Evolutionary conservation across 441 rosid species (phyloP).

Genomic region (Arabidopsis lyrata): DNA sequence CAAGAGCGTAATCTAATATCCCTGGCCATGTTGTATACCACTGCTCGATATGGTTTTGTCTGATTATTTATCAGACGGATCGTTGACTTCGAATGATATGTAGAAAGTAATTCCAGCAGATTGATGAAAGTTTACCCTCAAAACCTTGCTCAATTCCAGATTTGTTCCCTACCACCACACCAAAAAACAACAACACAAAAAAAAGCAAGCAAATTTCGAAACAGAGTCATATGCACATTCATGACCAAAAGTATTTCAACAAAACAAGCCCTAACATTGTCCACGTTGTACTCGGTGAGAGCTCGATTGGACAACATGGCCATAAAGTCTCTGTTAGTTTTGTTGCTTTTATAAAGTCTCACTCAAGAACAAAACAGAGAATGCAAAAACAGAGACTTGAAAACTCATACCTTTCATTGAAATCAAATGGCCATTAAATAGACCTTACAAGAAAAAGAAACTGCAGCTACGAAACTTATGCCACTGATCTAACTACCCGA

Average conservation of each 20-base stretch:
- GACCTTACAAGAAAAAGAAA: no score
- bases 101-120: neutral
- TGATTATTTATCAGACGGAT: conserved; percentile 1
- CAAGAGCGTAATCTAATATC: neutral
- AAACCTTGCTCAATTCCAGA: neutral
- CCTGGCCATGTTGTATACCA: neutral
- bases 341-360: no score
- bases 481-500: no score
- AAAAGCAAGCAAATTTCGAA: neutral
- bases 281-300: neutral
- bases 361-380: no score
- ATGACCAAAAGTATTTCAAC: no score
- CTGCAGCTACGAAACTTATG: no score
- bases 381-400: no score
- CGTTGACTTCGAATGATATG: conserved; percentile 22
- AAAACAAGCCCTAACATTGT: no score
- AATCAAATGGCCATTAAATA: no score
- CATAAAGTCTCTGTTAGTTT: neutral
- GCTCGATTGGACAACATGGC: neutral
- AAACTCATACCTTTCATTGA: no score
- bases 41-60: conserved; percentile 2
- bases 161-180: neutral
- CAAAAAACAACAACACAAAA: no score
- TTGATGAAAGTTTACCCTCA: conserved; percentile 11
- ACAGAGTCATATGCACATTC: neutral